Percentiles rank a stretch among this genome's conserved stretches.
phyloP scores from a whole-genome alignment of 371 early-diverging fungal genomes.

The Lichtheimia corymbifera region DNA sequence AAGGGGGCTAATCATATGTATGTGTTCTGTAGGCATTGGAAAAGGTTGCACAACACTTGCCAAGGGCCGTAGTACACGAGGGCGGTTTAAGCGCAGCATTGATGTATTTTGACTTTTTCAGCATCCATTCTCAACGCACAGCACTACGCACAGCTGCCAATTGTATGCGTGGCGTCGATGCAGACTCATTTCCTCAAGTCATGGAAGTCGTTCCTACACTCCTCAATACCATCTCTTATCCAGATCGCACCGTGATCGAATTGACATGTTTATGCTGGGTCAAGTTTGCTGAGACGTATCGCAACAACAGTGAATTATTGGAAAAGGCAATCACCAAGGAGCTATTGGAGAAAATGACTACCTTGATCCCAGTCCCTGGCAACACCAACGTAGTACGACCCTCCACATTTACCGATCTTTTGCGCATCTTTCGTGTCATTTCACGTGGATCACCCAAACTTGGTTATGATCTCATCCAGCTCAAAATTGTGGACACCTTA shows the following conservation, averaged over 20 bases:
- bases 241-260: constrained; percentile 78
- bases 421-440: constrained; percentile 63
- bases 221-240: constrained; percentile 64
- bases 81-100: constrained; percentile 79
- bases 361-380: constrained; percentile 45
- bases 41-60: constrained; percentile 73
- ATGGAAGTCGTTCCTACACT: constrained; percentile 72
- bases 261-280: constrained; percentile 68
- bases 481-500: constrained; percentile 56
- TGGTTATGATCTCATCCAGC: constrained; percentile 54
- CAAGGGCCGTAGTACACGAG: constrained; percentile 72
- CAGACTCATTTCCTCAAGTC: constrained; percentile 62
- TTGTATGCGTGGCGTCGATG: constrained; percentile 67
- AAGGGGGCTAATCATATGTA: neutral
- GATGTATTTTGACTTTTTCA: constrained; percentile 91
- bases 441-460: constrained; percentile 65
- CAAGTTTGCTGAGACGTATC: constrained; percentile 64
- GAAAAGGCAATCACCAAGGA: constrained; percentile 51
- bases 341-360: constrained; percentile 47
- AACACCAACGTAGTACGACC: constrained; percentile 45
- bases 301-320: constrained; percentile 51
- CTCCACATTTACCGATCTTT: constrained; percentile 57
- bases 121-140: constrained; percentile 82
- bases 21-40: constrained; percentile 62
- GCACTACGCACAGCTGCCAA: constrained; percentile 83